phyloP scores from a whole-genome alignment of 148 eudicot species.

The Silene uniflora region DNA sequence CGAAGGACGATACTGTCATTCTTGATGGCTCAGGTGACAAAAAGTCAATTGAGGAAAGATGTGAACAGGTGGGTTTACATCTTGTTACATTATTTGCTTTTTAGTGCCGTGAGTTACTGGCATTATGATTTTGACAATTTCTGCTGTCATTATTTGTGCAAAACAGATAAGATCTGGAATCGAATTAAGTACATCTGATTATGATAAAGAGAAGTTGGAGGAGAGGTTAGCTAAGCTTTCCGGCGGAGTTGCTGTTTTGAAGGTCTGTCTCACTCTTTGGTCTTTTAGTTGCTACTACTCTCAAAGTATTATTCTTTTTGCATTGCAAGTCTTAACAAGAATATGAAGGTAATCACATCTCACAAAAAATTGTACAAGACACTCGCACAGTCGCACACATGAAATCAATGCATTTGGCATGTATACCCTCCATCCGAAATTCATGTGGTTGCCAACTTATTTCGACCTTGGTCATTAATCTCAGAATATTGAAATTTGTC shows the following conservation, averaged over 20 bases:
- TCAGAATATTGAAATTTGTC: too few species aligned
- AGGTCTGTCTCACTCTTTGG: slow-evolving; percentile 38
- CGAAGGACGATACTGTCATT: slow-evolving; percentile 87
- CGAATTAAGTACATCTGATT: slow-evolving; percentile 70
- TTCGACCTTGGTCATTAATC: too few species aligned
- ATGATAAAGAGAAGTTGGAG: slow-evolving; percentile 84
- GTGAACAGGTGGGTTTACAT: slow-evolving; percentile 64
- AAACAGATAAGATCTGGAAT: slow-evolving; percentile 65
- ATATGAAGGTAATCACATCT: too few species aligned
- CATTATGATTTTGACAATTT: background rate
- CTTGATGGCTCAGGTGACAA: slow-evolving; percentile 97
- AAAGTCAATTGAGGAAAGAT: slow-evolving; percentile 81
- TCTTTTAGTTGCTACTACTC: background rate
- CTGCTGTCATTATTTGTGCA: background rate
- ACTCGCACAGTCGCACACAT: too few species aligned
- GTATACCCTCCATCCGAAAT: too few species aligned
- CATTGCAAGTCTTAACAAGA: too few species aligned
- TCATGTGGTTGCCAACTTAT: too few species aligned
- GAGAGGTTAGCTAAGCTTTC: slow-evolving; percentile 92
- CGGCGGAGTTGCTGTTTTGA: slow-evolving; percentile 92
- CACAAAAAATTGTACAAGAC: too few species aligned
- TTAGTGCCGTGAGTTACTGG: background rate
- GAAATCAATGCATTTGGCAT: too few species aligned
- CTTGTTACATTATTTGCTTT: background rate
- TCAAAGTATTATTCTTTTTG: too few species aligned